phyloP scores from a whole-genome alignment of 768 basidiomycete genomes.

The Pulveroboletus ravenelii region DNA sequence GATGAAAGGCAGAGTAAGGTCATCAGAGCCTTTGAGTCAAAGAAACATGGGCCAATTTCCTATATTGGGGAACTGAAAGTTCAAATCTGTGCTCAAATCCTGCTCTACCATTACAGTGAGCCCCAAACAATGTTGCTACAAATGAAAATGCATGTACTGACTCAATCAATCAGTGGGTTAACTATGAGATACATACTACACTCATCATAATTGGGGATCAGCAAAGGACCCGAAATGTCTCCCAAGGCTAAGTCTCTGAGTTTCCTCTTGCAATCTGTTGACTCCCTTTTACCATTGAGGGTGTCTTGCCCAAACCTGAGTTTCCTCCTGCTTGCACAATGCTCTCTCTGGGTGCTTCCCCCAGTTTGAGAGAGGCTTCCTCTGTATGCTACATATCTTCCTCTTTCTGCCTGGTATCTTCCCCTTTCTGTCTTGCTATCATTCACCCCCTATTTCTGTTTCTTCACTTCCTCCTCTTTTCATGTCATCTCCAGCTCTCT shows the following conservation, averaged over 20 bases:
- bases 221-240: slow-evolving; percentile 26
- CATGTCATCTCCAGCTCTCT: too few species aligned
- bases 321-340: slow-evolving; percentile 24
- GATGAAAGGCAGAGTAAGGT: too few species aligned
- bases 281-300: slow-evolving; percentile 24
- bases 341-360: slow-evolving; percentile 26
- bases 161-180: slow-evolving; percentile 30
- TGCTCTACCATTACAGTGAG: too few species aligned
- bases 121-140: slow-evolving; percentile 13
- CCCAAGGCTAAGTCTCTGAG: slow-evolving; percentile 26
- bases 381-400: slow-evolving; percentile 27
- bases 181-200: slow-evolving; percentile 31
- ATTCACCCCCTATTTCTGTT: too few species aligned
- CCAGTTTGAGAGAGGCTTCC: slow-evolving; percentile 23
- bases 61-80: too few species aligned
- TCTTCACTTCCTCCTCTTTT: too few species aligned
- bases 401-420: slow-evolving; percentile 17
- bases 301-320: slow-evolving; percentile 30
- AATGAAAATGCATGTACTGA: slow-evolving; percentile 24
- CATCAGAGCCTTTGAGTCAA: too few species aligned
- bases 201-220: slow-evolving; percentile 28
- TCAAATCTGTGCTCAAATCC: too few species aligned
- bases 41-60: too few species aligned
- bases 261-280: slow-evolving; percentile 25
- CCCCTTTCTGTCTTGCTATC: slow-evolving; percentile 5